Conservation (phyloP, 495 filamentous ascomycete genomes). For the Cryomyces minteri region DNA sequence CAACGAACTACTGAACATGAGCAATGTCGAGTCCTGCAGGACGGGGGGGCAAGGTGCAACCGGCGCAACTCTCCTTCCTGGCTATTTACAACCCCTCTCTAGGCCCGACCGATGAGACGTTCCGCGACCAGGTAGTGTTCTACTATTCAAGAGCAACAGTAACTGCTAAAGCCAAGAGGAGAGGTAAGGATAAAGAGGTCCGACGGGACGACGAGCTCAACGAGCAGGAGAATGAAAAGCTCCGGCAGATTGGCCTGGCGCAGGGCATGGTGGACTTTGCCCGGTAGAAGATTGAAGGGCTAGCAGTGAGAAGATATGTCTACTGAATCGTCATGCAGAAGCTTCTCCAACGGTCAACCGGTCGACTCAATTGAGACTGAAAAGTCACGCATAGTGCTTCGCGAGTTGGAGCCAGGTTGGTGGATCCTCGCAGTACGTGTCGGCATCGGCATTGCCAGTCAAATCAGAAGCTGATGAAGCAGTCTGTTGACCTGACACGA, state of each 20-base stretch:
- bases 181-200: slow-evolving; percentile 17
- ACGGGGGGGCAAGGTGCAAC: slow-evolving; percentile 28
- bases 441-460: not conserved
- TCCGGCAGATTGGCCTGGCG: slow-evolving; percentile 89
- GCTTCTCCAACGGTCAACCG: slow-evolving; percentile 57
- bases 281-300: slow-evolving; percentile 24
- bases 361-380: slow-evolving; percentile 84
- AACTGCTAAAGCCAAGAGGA: slow-evolving; percentile 18
- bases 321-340: slow-evolving; percentile 23
- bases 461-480: slow-evolving; percentile 5
- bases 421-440: slow-evolving; percentile 70
- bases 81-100: slow-evolving; percentile 88
- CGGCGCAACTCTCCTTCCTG: slow-evolving; percentile 73
- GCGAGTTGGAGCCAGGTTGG: slow-evolving; percentile 79
- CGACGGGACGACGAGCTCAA: slow-evolving; percentile 18
- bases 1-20: too few relatives aligned
- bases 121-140: slow-evolving; percentile 84
- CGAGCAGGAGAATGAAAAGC: slow-evolving; percentile 57
- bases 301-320: not conserved
- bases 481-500: slow-evolving; percentile 62
- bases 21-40: not conserved
- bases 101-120: slow-evolving; percentile 71
- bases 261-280: slow-evolving; percentile 95
- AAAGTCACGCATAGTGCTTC: slow-evolving; percentile 60
- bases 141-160: slow-evolving; percentile 56